Base-by-base conservation (phyloP, 1,139 yeast genomes). In the Tardiomyces digboiensis region DNA sequence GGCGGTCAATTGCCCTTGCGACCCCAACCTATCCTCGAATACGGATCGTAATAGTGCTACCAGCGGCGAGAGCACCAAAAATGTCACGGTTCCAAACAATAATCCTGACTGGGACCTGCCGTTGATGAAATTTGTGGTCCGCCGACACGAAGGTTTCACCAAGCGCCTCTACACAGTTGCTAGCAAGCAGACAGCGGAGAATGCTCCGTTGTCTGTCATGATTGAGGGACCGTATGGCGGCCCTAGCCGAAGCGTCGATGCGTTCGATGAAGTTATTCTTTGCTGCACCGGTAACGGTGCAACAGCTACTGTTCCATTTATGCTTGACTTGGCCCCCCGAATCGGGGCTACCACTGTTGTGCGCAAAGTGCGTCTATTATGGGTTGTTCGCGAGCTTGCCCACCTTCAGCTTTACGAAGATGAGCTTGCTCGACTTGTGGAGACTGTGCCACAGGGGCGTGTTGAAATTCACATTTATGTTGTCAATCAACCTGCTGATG, bases 161-260 rank as follows among this genome's bases (percentile, higher is more conserved):
- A 56, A 47, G 36, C 52, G 48, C 38, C 45, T 69, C 1, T 61
- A 60, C 45, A 51, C 60, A 12, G 50, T 54, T 13, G 49, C 65
- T 1, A 18, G 51, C 3, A 40, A 47, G 12, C 51, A 53, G 19
- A 49, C 53, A 4, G 33, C 16, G 1, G 53, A 53, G 7, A 47
- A 51, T 13, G 50, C 55, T 1, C 41, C 56, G 12, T 51, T 52
- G 36, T 29, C 39, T 3, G 76, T 76, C 0, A 67, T 61, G 48
- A 57, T 79, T 40, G 85, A 79, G 56, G 85, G 85, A 2, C 82
- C 85, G 2, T 79, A 78, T 51, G 85, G 85, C 8, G 84, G 84
- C 0, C 55, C 74, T 40, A 58, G 67, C 13, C 66, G 85, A 52
- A 75, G 76, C 49, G 59, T 68, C 7, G 56, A 66, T 33, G 59